phyloP scores from a whole-genome alignment of 768 basidiomycete genomes.

The Rickenella mellea region DNA sequence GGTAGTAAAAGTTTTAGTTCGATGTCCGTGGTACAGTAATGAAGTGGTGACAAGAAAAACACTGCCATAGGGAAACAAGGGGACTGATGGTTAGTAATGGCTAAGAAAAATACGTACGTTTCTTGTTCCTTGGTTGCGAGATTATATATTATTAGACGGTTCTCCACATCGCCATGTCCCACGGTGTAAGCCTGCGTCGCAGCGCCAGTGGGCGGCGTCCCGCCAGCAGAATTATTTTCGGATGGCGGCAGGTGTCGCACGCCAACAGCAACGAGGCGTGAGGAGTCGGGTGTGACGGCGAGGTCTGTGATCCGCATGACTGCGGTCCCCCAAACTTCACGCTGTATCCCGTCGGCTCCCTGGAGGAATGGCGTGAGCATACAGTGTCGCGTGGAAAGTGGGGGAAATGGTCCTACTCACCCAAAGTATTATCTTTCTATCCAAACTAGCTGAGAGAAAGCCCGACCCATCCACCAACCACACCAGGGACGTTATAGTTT shows the following conservation, averaged over 20 bases:
- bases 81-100: no score
- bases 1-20: constrained; percentile 11
- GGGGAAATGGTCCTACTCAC: constrained; percentile 32
- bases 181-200: not conserved
- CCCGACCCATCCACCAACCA: constrained; percentile 87
- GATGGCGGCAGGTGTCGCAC: constrained; percentile 31
- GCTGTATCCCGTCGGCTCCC: constrained; percentile 73
- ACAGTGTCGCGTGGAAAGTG: constrained; percentile 3
- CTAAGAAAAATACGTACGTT: constrained; percentile 63
- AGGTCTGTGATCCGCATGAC: constrained; percentile 82
- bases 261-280: constrained; percentile 78
- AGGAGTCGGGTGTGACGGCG: constrained; percentile 76
- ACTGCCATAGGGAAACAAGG: no score
- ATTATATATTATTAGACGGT: constrained; percentile 72
- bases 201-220: constrained; percentile 7
- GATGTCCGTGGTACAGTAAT: constrained; percentile 1
- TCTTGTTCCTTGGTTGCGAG: constrained; percentile 57
- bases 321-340: constrained; percentile 57
- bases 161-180: constrained; percentile 28
- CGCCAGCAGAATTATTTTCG: constrained; percentile 7
- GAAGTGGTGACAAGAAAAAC: constrained; percentile 5
- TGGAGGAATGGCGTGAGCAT: constrained; percentile 7
- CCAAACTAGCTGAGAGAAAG: constrained; percentile 84
- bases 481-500: constrained; percentile 76
- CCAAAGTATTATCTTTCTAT: constrained; percentile 78